Evolutionary conservation across 108 stramenopile genomes (phyloP).

Genomic region (Craspedostauros australis): DNA sequence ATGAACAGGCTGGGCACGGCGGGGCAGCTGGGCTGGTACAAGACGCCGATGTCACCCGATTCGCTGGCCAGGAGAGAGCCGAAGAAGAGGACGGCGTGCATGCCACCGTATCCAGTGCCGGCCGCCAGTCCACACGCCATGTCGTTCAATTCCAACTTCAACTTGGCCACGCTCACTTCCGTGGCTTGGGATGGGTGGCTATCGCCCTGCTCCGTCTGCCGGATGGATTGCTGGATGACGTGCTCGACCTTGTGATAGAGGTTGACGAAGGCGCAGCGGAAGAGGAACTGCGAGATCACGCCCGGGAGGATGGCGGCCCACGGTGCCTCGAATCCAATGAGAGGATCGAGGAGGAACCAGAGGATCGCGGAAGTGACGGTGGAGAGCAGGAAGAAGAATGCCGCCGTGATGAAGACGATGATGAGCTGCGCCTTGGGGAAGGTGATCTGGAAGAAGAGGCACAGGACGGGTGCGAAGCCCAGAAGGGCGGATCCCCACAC

Average conservation of each 20-base stretch:
- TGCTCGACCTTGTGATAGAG: constrained; percentile 67
- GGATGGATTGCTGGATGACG: constrained; percentile 64
- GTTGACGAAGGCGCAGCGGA: constrained; percentile 52
- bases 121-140: constrained; percentile 65
- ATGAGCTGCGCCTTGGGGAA: constrained; percentile 73
- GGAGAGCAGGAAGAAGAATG: constrained; percentile 64
- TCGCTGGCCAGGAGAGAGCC: constrained; percentile 73
- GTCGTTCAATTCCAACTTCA: constrained; percentile 74
- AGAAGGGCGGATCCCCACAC: constrained; percentile 57
- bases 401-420: constrained; percentile 61
- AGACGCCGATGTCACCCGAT: constrained; percentile 49
- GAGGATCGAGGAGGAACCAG: constrained; percentile 46
- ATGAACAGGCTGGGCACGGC: constrained; percentile 57
- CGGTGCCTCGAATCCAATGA: constrained; percentile 20
- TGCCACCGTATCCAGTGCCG: constrained; percentile 70
- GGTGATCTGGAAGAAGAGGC: constrained; percentile 54
- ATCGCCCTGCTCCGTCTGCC: constrained; percentile 10
- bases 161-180: constrained; percentile 31
- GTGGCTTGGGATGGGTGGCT: constrained; percentile 6
- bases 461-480: constrained; percentile 70
- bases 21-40: constrained; percentile 69
- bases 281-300: constrained; percentile 49
- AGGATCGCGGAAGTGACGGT: constrained; percentile 37
- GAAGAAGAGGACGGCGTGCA: constrained; percentile 75
- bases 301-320: constrained; percentile 54